phyloP scores from a whole-genome alignment of 768 basidiomycete genomes.

The Pleurotus giganteus region DNA sequence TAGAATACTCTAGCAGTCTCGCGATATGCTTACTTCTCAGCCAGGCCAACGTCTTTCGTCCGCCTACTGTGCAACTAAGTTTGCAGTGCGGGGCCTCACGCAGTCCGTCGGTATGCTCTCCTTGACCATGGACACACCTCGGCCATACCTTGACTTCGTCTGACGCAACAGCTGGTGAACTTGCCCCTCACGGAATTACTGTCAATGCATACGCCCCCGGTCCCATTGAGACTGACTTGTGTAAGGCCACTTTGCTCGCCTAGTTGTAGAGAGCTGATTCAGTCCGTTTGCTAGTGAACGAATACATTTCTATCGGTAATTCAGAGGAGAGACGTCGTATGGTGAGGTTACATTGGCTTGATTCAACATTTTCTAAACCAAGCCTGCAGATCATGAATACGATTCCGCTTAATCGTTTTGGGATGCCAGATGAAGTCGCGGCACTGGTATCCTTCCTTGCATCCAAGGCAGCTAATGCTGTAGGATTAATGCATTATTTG shows the following conservation, averaged over 20 bases:
- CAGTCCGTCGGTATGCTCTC: slow-evolving; percentile 33
- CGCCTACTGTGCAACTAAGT: slow-evolving; percentile 35
- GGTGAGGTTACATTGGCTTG: too few species aligned
- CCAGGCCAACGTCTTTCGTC: slow-evolving; percentile 4
- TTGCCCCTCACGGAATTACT: slow-evolving; percentile 35
- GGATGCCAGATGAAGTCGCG: slow-evolving; percentile 23
- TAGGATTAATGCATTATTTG: too few species aligned
- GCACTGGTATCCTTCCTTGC: too few species aligned
- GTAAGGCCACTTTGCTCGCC: neutral
- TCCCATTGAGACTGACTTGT: slow-evolving; percentile 15
- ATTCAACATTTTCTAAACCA: too few species aligned
- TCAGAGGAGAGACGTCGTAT: neutral
- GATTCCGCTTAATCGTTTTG: slow-evolving; percentile 6
- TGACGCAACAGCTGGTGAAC: slow-evolving; percentile 28
- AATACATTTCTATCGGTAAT: neutral
- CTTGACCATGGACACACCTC: neutral
- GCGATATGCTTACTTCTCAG: neutral
- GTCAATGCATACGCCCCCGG: slow-evolving; percentile 43
- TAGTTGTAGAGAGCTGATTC: neutral
- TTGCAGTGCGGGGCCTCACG: slow-evolving; percentile 38
- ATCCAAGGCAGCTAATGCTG: too few species aligned
- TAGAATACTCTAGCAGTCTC: neutral
- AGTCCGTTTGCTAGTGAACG: neutral
- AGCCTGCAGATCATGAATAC: too few species aligned
- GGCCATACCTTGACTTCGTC: neutral